These are phyloP conservation scores for Talaromyces marneffei DNA, from an alignment of 2,329 filamentous ascomycete species.

Conservation along the genomic window DNA sequence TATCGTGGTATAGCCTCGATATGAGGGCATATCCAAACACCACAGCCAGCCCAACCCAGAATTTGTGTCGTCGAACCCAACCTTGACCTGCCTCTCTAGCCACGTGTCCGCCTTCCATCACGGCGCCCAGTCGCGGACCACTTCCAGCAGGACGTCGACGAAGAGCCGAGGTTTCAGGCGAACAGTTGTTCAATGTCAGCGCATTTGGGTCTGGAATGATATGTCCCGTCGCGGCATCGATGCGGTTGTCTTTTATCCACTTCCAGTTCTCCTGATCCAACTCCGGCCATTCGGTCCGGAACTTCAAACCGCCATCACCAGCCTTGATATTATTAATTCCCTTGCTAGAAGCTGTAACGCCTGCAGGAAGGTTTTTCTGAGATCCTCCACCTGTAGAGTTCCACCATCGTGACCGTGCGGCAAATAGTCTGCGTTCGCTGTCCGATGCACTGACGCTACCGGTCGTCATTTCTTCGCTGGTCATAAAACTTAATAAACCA, in stretches of 20 bases:
- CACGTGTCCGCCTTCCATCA: slow-evolving; percentile 75
- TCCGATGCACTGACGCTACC: slow-evolving; percentile 75
- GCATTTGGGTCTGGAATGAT: slow-evolving; percentile 51
- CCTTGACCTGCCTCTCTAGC: slow-evolving; percentile 71
- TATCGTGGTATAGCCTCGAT: slow-evolving; percentile 63
- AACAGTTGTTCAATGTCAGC: slow-evolving; percentile 52
- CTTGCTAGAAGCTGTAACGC: slow-evolving; percentile 52
- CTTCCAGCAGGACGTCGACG: slow-evolving; percentile 58
- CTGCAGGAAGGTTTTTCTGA: slow-evolving; percentile 45
- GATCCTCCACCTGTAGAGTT: slow-evolving; percentile 89
- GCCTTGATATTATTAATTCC: slow-evolving; percentile 76
- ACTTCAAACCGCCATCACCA: slow-evolving; percentile 88
- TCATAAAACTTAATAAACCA: slow-evolving; percentile 95
- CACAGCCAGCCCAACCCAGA: slow-evolving; percentile 62
- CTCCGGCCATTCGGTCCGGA: slow-evolving; percentile 83
- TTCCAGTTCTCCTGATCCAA: slow-evolving; percentile 82
- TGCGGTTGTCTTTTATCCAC: slow-evolving; percentile 78
- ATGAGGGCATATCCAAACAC: slow-evolving; percentile 80
- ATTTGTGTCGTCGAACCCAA: slow-evolving; percentile 76
- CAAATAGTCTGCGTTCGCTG: slow-evolving; percentile 70
- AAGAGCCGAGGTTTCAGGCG: slow-evolving; percentile 56
- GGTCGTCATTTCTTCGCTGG: slow-evolving; percentile 96
- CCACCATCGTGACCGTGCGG: slow-evolving; percentile 83
- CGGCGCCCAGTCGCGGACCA: slow-evolving; percentile 49
- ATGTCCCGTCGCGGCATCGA: slow-evolving; percentile 71